Evolutionary conservation across 129 eudicot genomes (phyloP).

Genomic region (Gnaphalium uliginosum): DNA sequence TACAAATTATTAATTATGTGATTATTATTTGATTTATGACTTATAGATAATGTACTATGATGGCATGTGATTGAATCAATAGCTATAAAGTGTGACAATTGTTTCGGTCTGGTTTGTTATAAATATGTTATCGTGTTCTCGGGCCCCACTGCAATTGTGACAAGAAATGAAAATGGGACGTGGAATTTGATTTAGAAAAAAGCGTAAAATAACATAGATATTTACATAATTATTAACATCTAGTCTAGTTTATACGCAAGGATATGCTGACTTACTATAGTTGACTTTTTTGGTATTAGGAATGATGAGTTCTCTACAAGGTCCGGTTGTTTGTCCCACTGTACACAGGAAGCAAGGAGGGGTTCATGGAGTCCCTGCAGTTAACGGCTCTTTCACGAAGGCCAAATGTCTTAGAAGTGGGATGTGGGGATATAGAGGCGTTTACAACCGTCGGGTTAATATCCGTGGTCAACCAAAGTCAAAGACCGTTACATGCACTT

Average conservation of each 20-base stretch:
- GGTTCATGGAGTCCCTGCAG: conserved; percentile 30
- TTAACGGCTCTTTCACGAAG: conserved; percentile 40
- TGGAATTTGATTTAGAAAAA: neutral
- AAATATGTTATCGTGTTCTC: neutral
- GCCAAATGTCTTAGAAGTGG: conserved; percentile 52
- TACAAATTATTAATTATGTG: neutral
- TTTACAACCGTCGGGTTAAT: conserved; percentile 31
- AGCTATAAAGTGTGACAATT: neutral
- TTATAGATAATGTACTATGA: conserved; percentile 10
- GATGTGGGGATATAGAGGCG: conserved; percentile 57
- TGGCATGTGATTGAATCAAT: conserved; percentile 21
- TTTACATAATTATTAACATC: neutral
- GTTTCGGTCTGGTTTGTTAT: conserved; percentile 14
- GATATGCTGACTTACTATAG: neutral
- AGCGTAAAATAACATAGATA: neutral
- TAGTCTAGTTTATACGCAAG: neutral
- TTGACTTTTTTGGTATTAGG: conserved; percentile 18
- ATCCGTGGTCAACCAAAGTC: conserved; percentile 31
- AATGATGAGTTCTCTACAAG: conserved; percentile 83
- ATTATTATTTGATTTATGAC: conserved; percentile 11
- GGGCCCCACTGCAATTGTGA: neutral
- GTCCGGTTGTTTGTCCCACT: conserved; percentile 74
- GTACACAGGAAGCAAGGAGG: conserved; percentile 61
- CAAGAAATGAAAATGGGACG: neutral
- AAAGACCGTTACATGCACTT: conserved; percentile 34